Conservation (phyloP, 495 filamentous ascomycete genomes). For the Xylaria intraflava region DNA sequence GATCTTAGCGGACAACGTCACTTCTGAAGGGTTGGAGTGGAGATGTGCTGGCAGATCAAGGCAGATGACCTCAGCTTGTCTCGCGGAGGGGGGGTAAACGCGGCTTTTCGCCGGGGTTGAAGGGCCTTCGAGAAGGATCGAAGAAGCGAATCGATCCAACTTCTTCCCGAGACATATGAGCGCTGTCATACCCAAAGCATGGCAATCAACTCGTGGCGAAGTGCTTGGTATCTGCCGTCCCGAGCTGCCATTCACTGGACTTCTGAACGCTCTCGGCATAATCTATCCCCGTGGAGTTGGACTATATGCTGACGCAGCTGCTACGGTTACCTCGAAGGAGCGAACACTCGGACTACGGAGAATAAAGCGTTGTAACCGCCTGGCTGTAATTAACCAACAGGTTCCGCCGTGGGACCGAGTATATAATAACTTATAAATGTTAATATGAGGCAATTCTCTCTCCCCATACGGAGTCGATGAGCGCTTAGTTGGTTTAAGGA, state of each 20-base stretch:
- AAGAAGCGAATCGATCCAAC: neutral
- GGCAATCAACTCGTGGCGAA: neutral
- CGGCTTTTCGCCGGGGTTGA: neutral
- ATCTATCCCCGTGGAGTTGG: conserved; percentile 6
- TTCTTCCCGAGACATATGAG: neutral
- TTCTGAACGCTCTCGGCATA: neutral
- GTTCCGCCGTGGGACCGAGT: neutral
- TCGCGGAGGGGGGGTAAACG: neutral
- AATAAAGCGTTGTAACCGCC: neutral
- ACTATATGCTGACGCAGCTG: neutral
- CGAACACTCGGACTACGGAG: too few species aligned
- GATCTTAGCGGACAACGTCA: neutral
- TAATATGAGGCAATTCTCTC: too few species aligned
- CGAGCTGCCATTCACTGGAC: neutral
- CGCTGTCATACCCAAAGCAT: neutral
- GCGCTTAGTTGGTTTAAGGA: neutral
- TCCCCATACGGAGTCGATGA: neutral
- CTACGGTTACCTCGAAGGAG: neutral
- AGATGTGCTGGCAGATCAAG: conserved; percentile 6
- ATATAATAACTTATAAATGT: neutral
- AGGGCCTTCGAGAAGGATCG: neutral
- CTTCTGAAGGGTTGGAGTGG: neutral
- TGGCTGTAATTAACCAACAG: neutral
- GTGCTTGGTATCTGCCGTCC: neutral
- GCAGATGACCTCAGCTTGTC: conserved; percentile 10